Evolutionary conservation across 306 rosid species (phyloP).

Genomic region (Begonia masoniana): DNA sequence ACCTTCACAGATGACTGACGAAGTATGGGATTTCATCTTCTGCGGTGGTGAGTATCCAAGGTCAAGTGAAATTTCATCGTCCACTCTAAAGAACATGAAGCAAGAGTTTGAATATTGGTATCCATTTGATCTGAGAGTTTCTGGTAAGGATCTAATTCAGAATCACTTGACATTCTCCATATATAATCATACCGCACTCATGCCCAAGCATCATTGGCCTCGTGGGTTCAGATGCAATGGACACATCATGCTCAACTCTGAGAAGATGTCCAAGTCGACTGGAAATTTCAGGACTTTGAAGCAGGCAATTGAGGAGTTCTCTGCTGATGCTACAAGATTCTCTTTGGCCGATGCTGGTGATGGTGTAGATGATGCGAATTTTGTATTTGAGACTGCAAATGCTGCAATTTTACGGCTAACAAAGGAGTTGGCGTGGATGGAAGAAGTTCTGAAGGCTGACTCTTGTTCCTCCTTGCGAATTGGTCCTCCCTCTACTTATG

Average conservation of each 20-base stretch:
- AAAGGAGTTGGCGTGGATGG: constrained; percentile 79
- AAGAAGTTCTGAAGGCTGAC: constrained; percentile 57
- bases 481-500: constrained; percentile 70
- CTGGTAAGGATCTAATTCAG: constrained; percentile 94
- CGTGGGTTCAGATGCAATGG: constrained; percentile 89
- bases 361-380: constrained; percentile 91
- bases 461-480: constrained; percentile 52
- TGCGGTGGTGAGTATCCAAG: constrained; percentile 58
- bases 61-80: constrained; percentile 44
- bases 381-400: constrained; percentile 81
- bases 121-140: constrained; percentile 85
- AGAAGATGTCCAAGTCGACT: constrained; percentile 92
- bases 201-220: constrained; percentile 70
- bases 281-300: constrained; percentile 84
- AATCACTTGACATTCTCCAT: constrained; percentile 79
- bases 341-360: constrained; percentile 96
- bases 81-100: constrained; percentile 58
- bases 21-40: constrained; percentile 74
- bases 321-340: constrained; percentile 86
- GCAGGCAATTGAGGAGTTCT: constrained; percentile 80
- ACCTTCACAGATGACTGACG: constrained; percentile 75
- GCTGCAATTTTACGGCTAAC: constrained; percentile 80
- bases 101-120: constrained; percentile 95
- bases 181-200: constrained; percentile 77
- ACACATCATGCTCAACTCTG: constrained; percentile 77